Percentiles rank a stretch among this genome's conserved stretches.
Evolutionary conservation across 768 basidiomycete genomes (phyloP).

Genomic region (Tricholoma saponaceum): DNA sequence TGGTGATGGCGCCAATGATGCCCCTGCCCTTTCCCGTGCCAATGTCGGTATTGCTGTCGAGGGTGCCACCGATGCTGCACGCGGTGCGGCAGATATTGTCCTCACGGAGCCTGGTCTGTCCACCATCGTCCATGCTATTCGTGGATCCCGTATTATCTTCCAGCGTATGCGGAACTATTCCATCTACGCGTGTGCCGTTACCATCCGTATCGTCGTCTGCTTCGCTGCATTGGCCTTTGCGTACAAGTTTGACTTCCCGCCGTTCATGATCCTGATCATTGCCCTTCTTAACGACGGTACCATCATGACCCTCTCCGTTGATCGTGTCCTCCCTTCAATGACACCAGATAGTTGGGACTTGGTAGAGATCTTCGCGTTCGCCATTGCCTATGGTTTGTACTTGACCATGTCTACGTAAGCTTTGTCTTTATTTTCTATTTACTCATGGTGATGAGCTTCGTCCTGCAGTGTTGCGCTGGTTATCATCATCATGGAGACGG

Average conservation of each 20-base stretch:
- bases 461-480: conserved; percentile 65
- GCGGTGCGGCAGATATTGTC: conserved; percentile 98
- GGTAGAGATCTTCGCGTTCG: conserved; percentile 93
- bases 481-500: conserved; percentile 79
- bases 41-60: conserved; percentile 99
- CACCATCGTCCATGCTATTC: conserved; percentile 98
- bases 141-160: conserved; percentile 98
- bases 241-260: conserved; percentile 98
- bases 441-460: conserved; percentile 8
- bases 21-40: conserved; percentile 94
- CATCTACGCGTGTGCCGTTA: conserved; percentile 93
- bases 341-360: conserved; percentile 96
- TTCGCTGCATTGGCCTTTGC: conserved; percentile 94
- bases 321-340: conserved; percentile 90
- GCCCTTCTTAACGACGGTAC: conserved; percentile 97
- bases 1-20: conserved; percentile 99
- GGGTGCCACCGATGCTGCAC: conserved; percentile 97
- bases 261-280: conserved; percentile 99
- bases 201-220: conserved; percentile 98
- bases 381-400: conserved; percentile 93
- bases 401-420: conserved; percentile 87
- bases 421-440: conserved; percentile 1
- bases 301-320: conserved; percentile 97
- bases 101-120: conserved; percentile 98
- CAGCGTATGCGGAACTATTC: conserved; percentile 99